Percentiles rank a stretch among this genome's conserved stretches.
These are phyloP conservation scores for Senna tora DNA, from an alignment of 306 rosid species.

Conservation along the genomic window DNA sequence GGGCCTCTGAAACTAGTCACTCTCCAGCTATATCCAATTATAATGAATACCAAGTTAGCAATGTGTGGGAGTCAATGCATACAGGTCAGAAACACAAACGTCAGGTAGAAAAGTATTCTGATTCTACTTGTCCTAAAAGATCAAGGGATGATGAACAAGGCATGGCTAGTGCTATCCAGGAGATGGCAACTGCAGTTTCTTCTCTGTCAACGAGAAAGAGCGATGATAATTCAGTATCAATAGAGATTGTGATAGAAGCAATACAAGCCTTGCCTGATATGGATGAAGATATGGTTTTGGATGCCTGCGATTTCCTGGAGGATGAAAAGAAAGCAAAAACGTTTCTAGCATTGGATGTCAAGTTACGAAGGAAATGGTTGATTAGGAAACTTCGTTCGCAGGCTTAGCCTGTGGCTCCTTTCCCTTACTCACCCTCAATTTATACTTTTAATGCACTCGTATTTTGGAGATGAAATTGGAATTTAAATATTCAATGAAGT, in stretches of 20 bases:
- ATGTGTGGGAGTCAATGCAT: conserved; percentile 42
- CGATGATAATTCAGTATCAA: conserved; percentile 48
- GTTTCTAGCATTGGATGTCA: conserved; percentile 65
- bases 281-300: conserved; percentile 82
- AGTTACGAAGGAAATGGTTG: conserved; percentile 73
- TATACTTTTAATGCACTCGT: conserved; percentile 1
- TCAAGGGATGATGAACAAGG: conserved; percentile 49
- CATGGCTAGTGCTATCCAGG: conserved; percentile 60
- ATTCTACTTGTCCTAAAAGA: conserved; percentile 48
- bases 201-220: conserved; percentile 52
- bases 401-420: conserved; percentile 34
- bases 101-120: conserved; percentile 44
- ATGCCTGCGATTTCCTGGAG: conserved; percentile 79
- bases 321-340: conserved; percentile 80
- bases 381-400: conserved; percentile 66
- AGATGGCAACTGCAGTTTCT: conserved; percentile 67
- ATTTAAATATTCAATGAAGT: neutral
- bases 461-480: neutral
- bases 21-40: conserved; percentile 53
- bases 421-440: conserved; percentile 1
- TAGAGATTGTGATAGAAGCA: conserved; percentile 65
- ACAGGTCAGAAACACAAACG: conserved; percentile 52
- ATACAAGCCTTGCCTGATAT: conserved; percentile 79
- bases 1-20: conserved; percentile 35
- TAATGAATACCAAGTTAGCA: conserved; percentile 41